A percentile compares a stretch with the other conserved stretches of the same genome.
phyloP scores from a whole-genome alignment of 306 rosid genomes.

The Quercus engelmannii region DNA sequence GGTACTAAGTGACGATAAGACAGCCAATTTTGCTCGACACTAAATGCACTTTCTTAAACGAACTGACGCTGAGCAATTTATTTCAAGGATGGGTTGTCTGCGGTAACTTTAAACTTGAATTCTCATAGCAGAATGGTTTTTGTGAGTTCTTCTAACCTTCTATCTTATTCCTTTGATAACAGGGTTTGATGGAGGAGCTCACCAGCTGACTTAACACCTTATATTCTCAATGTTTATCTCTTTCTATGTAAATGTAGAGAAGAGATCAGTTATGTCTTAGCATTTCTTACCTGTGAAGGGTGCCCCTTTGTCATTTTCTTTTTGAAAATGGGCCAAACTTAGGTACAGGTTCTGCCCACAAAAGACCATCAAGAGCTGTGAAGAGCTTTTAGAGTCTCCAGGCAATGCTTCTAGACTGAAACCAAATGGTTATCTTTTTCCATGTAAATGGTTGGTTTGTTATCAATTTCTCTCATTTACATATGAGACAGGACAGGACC shows the following conservation, averaged over 20 bases:
- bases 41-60: constrained; percentile 93
- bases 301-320: background rate
- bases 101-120: constrained; percentile 10
- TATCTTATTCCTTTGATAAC: constrained; percentile 15
- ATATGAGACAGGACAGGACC: too few species aligned
- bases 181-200: constrained; percentile 97
- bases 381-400: too few species aligned
- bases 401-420: too few species aligned
- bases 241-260: background rate
- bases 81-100: constrained; percentile 53
- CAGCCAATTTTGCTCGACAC: constrained; percentile 66
- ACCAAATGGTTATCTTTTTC: too few species aligned
- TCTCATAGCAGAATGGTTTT: background rate
- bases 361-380: too few species aligned
- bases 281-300: background rate
- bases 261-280: background rate
- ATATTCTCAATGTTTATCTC: background rate
- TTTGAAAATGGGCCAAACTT: too few species aligned
- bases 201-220: constrained; percentile 32
- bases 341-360: too few species aligned
- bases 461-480: too few species aligned
- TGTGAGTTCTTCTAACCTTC: background rate
- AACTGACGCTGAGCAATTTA: constrained; percentile 81
- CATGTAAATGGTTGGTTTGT: too few species aligned
- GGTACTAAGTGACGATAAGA: constrained; percentile 73